Percentiles rank a stretch among this genome's conserved stretches.
These are phyloP conservation scores for Leishmania tarentolae DNA, from an alignment of 208 protist genomes.

Conservation along the genomic window DNA sequence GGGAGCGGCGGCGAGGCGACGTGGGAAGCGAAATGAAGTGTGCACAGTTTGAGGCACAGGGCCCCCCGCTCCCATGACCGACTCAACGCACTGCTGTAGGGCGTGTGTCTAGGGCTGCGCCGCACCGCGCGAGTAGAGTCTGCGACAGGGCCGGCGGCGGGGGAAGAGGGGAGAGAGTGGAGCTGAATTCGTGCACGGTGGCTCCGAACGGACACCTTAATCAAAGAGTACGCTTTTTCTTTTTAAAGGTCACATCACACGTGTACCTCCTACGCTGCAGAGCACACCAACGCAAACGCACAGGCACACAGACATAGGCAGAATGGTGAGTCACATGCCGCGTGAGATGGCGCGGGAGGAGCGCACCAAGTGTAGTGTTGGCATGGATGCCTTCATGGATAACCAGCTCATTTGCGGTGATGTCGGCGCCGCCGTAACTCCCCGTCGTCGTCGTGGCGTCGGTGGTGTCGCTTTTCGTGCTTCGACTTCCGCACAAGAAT, in stretches of 20 bases:
- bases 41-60: no score
- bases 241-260: background rate
- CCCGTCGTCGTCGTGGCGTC: background rate
- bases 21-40: no score
- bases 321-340: background rate
- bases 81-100: no score
- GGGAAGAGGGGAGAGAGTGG: background rate
- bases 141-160: no score
- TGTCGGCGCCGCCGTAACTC: background rate
- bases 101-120: no score
- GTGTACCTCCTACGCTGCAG: background rate
- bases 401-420: constrained; percentile 5
- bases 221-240: background rate
- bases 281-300: background rate
- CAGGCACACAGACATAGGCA: background rate
- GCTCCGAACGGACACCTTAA: background rate
- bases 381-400: background rate
- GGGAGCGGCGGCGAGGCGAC: no score
- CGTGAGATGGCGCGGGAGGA: background rate
- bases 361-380: background rate
- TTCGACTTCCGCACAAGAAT: constrained; percentile 9
- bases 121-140: no score
- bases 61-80: no score
- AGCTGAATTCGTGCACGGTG: background rate
- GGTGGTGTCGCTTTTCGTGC: constrained; percentile 9